Percentiles rank a stretch among this genome's conserved stretches.
These are phyloP conservation scores for Annona cherimola DNA, from an alignment of 164 flowering plant genomes.

Conservation along the genomic window DNA sequence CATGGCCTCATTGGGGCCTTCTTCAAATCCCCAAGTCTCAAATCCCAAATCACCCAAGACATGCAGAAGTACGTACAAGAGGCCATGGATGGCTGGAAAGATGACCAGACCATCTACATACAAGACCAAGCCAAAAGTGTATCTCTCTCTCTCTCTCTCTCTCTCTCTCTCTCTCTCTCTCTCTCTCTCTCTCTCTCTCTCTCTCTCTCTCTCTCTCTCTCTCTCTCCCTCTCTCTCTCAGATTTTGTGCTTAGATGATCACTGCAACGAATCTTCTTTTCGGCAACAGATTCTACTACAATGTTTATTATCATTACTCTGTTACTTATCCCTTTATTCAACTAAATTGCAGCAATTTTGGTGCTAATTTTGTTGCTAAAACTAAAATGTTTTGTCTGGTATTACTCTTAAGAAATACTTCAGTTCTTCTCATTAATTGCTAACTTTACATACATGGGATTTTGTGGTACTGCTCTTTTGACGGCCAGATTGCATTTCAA, in stretches of 20 bases:
- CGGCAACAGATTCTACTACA: no score
- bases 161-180: slow-evolving; percentile 20
- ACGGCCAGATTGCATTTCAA: slow-evolving; percentile 80
- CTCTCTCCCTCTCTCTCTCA: no score
- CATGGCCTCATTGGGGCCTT: slow-evolving; percentile 86
- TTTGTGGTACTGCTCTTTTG: background rate
- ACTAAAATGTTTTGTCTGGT: no score
- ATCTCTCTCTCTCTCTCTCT: slow-evolving; percentile 28
- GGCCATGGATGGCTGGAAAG: slow-evolving; percentile 63
- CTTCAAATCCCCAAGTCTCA: slow-evolving; percentile 71
- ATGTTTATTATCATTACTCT: no score
- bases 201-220: background rate
- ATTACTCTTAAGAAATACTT: background rate
- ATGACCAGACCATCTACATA: slow-evolving; percentile 53
- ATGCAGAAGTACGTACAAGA: slow-evolving; percentile 54
- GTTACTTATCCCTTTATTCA: no score
- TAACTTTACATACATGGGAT: background rate
- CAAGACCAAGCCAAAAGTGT: slow-evolving; percentile 86
- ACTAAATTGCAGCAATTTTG: no score
- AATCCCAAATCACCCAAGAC: slow-evolving; percentile 73
- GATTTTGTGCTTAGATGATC: no score
- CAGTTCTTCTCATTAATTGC: background rate
- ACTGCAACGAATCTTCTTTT: no score
- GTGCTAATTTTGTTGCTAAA: no score
- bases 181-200: slow-evolving; percentile 12